phyloP scores from a whole-genome alignment of 176 grass and related monocot species.

The Aegilops tauschii region DNA sequence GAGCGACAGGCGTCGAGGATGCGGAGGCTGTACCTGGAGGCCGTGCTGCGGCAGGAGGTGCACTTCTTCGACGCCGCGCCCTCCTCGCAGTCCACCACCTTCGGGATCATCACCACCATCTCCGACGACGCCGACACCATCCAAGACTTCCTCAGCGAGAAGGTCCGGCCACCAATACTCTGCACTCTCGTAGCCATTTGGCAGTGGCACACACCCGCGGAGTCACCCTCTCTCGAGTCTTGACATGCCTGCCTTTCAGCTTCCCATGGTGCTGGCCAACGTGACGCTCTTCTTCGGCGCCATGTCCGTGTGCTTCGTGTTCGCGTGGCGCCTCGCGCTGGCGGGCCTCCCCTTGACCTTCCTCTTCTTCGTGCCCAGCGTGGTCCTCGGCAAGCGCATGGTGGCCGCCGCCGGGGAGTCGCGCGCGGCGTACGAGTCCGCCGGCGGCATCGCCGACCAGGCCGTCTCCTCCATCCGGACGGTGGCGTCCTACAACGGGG shows the following conservation, averaged over 20 bases:
- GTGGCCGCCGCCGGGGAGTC: constrained; percentile 21
- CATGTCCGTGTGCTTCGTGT: constrained; percentile 32
- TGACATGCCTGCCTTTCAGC: background rate
- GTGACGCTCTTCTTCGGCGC: constrained; percentile 34
- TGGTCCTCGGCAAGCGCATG: constrained; percentile 47
- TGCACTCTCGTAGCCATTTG: too few species aligned
- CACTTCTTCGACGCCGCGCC: constrained; percentile 53
- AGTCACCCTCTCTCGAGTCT: background rate
- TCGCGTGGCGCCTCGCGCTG: constrained; percentile 55
- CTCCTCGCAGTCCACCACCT: constrained; percentile 37
- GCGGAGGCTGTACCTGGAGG: constrained; percentile 52
- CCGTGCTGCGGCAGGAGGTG: constrained; percentile 47
- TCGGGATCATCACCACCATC: constrained; percentile 57
- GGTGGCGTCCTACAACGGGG: constrained; percentile 41
- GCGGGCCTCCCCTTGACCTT: constrained; percentile 47
- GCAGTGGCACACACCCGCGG: too few species aligned
- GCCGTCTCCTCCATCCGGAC: constrained; percentile 56
- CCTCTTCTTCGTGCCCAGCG: constrained; percentile 47
- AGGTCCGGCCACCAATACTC: constrained; percentile 4
- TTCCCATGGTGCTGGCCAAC: constrained; percentile 50
- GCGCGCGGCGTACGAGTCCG: constrained; percentile 40
- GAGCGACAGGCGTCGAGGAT: constrained; percentile 59
- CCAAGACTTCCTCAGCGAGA: constrained; percentile 61
- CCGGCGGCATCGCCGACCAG: constrained; percentile 44
- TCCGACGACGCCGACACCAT: constrained; percentile 59